A percentile compares a stretch with the other conserved stretches of the same genome.
Conservation (phyloP, 2,329 filamentous ascomycete genomes). For the Magnaporthiopsis incrustans region DNA sequence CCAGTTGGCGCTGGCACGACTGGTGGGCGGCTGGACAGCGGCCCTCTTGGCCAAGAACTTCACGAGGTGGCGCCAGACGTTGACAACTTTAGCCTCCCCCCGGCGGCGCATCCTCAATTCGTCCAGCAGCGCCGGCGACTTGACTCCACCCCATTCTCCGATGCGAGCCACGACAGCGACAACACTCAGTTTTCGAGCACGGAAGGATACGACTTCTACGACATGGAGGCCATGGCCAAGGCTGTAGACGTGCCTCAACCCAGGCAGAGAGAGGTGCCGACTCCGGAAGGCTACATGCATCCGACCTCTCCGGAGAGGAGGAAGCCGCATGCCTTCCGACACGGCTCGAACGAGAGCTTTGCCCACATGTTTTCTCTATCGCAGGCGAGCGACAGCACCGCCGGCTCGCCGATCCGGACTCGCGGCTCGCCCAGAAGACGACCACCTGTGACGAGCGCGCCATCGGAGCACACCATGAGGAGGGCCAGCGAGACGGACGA, state of each 20-base stretch:
- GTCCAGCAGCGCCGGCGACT: slow-evolving; percentile 32
- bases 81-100: slow-evolving; percentile 41
- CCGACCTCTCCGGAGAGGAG: slow-evolving; percentile 22
- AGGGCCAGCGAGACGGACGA: slow-evolving; percentile 20
- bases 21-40: slow-evolving; percentile 12
- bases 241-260: slow-evolving; percentile 45
- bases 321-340: slow-evolving; percentile 27
- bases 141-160: slow-evolving; percentile 43
- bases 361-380: slow-evolving; percentile 52
- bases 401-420: slow-evolving; percentile 12
- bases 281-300: slow-evolving; percentile 25
- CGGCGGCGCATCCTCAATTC: slow-evolving; percentile 31
- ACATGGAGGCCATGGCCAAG: slow-evolving; percentile 42
- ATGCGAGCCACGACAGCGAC: slow-evolving; percentile 41
- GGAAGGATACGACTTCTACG: slow-evolving; percentile 60
- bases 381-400: slow-evolving; percentile 25
- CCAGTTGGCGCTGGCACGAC: slow-evolving; percentile 34
- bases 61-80: slow-evolving; percentile 43
- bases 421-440: slow-evolving; percentile 3
- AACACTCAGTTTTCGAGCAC: slow-evolving; percentile 40
- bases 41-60: slow-evolving; percentile 18
- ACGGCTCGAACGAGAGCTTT: slow-evolving; percentile 53
- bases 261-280: slow-evolving; percentile 26
- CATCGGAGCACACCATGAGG: slow-evolving; percentile 10
- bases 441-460: slow-evolving; percentile 3